Base-by-base conservation (phyloP, 495 filamentous ascomycete species). In the Penicillium tannophilum region DNA sequence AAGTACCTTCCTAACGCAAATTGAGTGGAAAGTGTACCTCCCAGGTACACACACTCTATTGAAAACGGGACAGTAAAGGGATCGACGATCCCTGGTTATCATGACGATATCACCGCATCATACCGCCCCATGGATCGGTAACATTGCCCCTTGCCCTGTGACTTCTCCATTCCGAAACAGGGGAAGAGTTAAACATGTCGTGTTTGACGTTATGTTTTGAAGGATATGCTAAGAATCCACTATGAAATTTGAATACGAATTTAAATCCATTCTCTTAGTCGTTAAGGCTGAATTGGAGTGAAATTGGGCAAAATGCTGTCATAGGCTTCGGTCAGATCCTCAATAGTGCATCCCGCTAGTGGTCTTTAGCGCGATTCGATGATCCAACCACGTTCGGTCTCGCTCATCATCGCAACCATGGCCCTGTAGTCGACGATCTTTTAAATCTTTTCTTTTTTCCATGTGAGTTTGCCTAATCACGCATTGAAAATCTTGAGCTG, bases 331-430 rank as follows among this genome's bases (percentile, higher is more conserved):
- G 10, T 36, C 33, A 36, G 33, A 52, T 31, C 49, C 44, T 54
- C 59, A 60, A 67, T 68, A 65, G 65, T 47, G 59, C 53, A 60
- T 31, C 28, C 65, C 62, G 56, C 62, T 65, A 65, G 56, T 28
- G 39, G 33, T 28, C 7, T 17, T 53, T 67, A 65, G 59, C 62
- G 62, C 31, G 26, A 17, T 9, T 45, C 16, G 55, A n/a, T 46
- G 35, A 31, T 14, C 42, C 54, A 60, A 59, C 56, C 61, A n/a
- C 16, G 61, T 63, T 63, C 57, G 59, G 28, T 50, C 63, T 56
- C 56, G 14, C 51, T 47, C 51, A 59, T 31, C 51, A 52, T 23
- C 31, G 44, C 12, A 31, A 20, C 43, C 53, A 55, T 56, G 26
- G 48, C 30, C 39, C 54, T 54, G n/a, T n/a, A 43, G 41, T 56